These are phyloP conservation scores for Eutypella sp. DNA, from an alignment of 2,329 filamentous ascomycete species.

Conservation along the genomic window DNA sequence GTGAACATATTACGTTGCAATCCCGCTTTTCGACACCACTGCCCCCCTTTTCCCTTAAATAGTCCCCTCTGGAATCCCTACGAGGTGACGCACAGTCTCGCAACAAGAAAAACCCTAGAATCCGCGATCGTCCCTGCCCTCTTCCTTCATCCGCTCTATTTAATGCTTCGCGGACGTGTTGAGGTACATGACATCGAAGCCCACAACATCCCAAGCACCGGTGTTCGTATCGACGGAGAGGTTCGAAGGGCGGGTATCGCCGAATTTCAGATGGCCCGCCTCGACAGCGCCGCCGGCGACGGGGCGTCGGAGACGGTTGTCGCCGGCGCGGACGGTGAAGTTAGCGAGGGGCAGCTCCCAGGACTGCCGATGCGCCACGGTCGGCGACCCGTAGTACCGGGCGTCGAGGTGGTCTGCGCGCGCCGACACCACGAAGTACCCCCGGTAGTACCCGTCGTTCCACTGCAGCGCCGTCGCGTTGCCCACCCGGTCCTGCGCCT, in stretches of 20 bases:
- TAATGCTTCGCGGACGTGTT: not conserved
- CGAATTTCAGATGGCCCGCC: conserved; percentile 51
- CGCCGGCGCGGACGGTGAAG: conserved; percentile 61
- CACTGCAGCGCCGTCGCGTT: conserved; percentile 64
- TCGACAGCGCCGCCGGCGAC: conserved; percentile 40
- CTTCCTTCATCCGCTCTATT: not conserved
- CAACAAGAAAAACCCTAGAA: no score
- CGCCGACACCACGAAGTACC: conserved; percentile 64
- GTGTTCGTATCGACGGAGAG: conserved; percentile 40
- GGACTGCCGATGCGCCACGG: conserved; percentile 52
- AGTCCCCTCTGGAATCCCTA: no score
- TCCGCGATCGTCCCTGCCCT: no score
- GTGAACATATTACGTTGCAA: no score
- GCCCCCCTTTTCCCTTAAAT: no score
- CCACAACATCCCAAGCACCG: conserved; percentile 22
- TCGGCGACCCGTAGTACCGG: conserved; percentile 57
- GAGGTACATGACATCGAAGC: conserved; percentile 27
- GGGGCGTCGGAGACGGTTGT: conserved; percentile 48
- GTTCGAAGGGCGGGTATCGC: conserved; percentile 40
- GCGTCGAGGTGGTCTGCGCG: conserved; percentile 54
- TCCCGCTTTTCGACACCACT: no score
- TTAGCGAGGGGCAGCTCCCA: conserved; percentile 65
- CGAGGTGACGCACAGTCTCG: no score
- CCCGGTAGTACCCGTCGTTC: conserved; percentile 69
- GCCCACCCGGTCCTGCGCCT: conserved; percentile 36